phyloP scores from a whole-genome alignment of 495 filamentous ascomycete genomes.

The Aspergillus homomorphus region DNA sequence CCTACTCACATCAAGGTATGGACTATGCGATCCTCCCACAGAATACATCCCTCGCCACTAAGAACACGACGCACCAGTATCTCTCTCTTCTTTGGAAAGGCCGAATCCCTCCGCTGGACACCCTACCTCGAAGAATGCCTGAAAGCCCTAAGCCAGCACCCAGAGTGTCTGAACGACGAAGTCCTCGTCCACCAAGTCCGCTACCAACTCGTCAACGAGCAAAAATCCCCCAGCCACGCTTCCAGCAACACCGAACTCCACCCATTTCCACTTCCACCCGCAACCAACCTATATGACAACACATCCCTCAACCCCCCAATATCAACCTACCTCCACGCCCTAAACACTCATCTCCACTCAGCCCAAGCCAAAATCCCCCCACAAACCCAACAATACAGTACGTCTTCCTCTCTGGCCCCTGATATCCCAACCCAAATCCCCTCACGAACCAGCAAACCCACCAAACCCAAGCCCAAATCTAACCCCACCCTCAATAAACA shows the following conservation, averaged over 20 bases:
- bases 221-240: background rate
- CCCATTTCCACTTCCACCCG: background rate
- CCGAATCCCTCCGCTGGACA: conserved; percentile 1
- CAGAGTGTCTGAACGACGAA: background rate
- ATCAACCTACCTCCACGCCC: background rate
- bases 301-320: background rate
- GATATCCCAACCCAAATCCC: background rate
- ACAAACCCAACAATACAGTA: conserved; percentile 2
- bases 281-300: no score
- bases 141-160: background rate
- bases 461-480: background rate
- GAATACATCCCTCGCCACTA: background rate
- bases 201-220: background rate
- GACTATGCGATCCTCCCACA: background rate
- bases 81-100: background rate
- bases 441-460: background rate
- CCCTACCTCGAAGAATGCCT: conserved; percentile 2
- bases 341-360: background rate
- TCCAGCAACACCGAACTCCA: background rate
- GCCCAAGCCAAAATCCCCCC: background rate
- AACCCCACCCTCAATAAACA: background rate
- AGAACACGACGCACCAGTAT: background rate
- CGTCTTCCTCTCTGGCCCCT: background rate
- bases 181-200: background rate
- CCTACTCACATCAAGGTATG: background rate